Conservation (phyloP, 495 filamentous ascomycete genomes). For the Pseudevernia furfuracea region DNA sequence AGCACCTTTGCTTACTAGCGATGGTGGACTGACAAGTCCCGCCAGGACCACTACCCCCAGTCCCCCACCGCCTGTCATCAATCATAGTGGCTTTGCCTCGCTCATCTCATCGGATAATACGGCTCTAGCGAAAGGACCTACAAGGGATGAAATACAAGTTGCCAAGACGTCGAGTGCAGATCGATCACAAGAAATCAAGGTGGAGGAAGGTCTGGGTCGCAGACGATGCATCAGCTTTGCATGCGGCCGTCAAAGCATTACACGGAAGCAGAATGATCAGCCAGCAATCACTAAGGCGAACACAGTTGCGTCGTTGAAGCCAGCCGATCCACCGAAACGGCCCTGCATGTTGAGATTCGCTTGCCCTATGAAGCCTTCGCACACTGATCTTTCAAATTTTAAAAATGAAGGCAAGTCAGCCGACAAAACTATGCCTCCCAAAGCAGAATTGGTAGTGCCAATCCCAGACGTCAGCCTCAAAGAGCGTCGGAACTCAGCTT, state of each 20-base stretch:
- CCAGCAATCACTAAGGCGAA: slow-evolving; percentile 6
- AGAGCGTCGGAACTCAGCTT: slow-evolving; percentile 38
- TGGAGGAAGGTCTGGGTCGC: slow-evolving; percentile 53
- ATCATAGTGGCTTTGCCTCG: slow-evolving; percentile 5
- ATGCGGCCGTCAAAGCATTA: slow-evolving; percentile 48
- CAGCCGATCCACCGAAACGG: slow-evolving; percentile 36
- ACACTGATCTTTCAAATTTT: slow-evolving; percentile 15
- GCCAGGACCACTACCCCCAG: slow-evolving; percentile 82
- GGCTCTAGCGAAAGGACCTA: neutral
- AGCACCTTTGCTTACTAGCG: slow-evolving; percentile 61
- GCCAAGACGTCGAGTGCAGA: slow-evolving; percentile 25
- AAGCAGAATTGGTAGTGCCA: neutral
- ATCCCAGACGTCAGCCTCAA: neutral
- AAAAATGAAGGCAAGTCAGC: neutral
- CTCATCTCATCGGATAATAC: slow-evolving; percentile 9
- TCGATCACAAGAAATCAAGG: slow-evolving; percentile 35
- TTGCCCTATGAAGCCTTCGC: slow-evolving; percentile 45
- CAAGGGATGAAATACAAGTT: slow-evolving; percentile 21
- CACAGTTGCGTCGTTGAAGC: neutral
- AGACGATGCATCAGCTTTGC: slow-evolving; percentile 93
- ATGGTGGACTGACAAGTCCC: slow-evolving; percentile 85
- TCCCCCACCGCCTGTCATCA: slow-evolving; percentile 56
- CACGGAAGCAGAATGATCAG: slow-evolving; percentile 1
- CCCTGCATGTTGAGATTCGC: slow-evolving; percentile 52
- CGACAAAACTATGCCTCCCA: neutral